Evolutionary conservation across 257 asterid genomes (phyloP).

Genomic region (Solanum lycopersicoides): DNA sequence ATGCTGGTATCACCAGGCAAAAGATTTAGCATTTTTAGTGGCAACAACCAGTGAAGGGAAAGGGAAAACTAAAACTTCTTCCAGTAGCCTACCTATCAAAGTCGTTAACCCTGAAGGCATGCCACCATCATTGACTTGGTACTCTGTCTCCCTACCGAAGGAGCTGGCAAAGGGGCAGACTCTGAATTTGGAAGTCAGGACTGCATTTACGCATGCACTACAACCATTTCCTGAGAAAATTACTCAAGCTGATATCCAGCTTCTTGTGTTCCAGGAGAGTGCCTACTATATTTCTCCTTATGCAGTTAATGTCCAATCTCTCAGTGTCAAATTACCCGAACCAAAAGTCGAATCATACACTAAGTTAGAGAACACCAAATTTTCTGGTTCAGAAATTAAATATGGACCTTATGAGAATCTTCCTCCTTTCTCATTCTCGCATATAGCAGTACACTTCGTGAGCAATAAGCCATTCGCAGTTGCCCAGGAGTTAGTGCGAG

Average conservation of each 20-base stretch:
- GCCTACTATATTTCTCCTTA: conserved; percentile 85
- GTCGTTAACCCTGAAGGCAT: conserved; percentile 43
- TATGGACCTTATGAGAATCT: conserved; percentile 84
- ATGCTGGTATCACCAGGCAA: conserved; percentile 70
- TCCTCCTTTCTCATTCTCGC: conserved; percentile 59
- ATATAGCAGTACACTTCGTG: conserved; percentile 61
- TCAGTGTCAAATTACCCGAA: conserved; percentile 67
- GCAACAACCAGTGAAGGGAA: conserved; percentile 49
- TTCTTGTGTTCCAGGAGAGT: conserved; percentile 71
- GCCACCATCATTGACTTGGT: conserved; percentile 64
- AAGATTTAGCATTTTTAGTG: conserved; percentile 49
- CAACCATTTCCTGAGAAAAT: conserved; percentile 88
- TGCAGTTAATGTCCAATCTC: conserved; percentile 65
- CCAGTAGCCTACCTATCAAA: conserved; percentile 39
- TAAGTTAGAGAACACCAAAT: conserved; percentile 71
- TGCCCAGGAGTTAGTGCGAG: conserved; percentile 79
- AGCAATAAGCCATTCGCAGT: conserved; percentile 70
- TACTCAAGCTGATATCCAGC: conserved; percentile 87
- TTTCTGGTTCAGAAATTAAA: conserved; percentile 84
- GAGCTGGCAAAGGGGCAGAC: conserved; percentile 64
- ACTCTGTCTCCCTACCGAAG: conserved; percentile 62
- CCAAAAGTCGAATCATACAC: conserved; percentile 87
- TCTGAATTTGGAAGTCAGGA: conserved; percentile 66
- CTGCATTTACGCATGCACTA: conserved; percentile 51
- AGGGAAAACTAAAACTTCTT: conserved; percentile 53